Percentiles rank a stretch among this genome's conserved stretches.
phyloP scores from a whole-genome alignment of 306 rosid species.

The Albizia julibrissin region DNA sequence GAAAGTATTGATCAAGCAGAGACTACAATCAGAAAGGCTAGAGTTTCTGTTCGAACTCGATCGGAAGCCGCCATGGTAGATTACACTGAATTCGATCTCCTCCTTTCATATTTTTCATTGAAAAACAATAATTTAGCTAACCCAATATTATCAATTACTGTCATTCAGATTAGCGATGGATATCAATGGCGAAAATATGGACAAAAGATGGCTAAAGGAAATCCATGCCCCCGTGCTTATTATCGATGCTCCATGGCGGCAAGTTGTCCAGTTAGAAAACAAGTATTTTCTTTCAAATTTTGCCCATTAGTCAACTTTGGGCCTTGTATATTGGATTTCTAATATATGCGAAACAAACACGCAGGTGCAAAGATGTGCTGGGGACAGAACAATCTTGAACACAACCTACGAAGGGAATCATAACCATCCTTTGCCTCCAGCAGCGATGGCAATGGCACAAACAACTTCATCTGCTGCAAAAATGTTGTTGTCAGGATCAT shows the following conservation, averaged over 20 bases:
- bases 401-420: conserved; percentile 92
- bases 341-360: not conserved
- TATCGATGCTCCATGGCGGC: conserved; percentile 78
- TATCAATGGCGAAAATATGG: conserved; percentile 98
- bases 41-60: conserved; percentile 84
- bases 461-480: conserved; percentile 78
- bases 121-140: not conserved
- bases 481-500: conserved; percentile 80
- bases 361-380: conserved; percentile 92
- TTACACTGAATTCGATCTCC: not conserved
- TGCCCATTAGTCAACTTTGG: not conserved
- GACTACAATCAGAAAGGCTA: conserved; percentile 74
- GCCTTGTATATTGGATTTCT: not conserved
- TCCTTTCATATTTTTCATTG: not conserved
- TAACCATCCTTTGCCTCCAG: conserved; percentile 80
- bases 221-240: conserved; percentile 91
- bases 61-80: conserved; percentile 73
- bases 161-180: conserved; percentile 73
- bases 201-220: conserved; percentile 90
- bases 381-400: conserved; percentile 63
- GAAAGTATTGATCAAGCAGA: conserved; percentile 65
- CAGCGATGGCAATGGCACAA: conserved; percentile 85
- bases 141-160: not conserved
- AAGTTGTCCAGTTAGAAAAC: conserved; percentile 90
- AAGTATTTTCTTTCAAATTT: conserved; percentile 42